Evolutionary conservation across 768 basidiomycete species (phyloP).

Genomic region (Sporobolomyces roseus): DNA sequence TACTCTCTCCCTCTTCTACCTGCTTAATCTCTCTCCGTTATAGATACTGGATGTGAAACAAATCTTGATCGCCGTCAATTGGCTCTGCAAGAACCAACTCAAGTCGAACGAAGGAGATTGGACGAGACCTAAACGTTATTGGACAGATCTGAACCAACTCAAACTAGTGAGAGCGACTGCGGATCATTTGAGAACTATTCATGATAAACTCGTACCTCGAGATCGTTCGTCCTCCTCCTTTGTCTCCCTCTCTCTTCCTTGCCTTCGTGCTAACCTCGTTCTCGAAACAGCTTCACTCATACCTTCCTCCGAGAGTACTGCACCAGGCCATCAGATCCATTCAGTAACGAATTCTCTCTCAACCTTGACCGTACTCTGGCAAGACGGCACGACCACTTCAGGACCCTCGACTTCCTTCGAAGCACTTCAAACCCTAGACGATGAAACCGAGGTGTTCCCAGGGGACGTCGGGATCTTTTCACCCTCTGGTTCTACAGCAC

Average conservation of each 20-base stretch:
- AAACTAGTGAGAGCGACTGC: slow-evolving; percentile 25
- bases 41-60: slow-evolving; percentile 41
- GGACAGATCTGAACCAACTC: slow-evolving; percentile 32
- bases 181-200: slow-evolving; percentile 34
- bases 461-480: slow-evolving; percentile 83
- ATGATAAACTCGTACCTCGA: slow-evolving; percentile 37
- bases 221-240: slow-evolving; percentile 10
- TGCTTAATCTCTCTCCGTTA: background rate
- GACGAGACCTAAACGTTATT: slow-evolving; percentile 34
- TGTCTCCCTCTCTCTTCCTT: background rate
- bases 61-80: slow-evolving; percentile 35
- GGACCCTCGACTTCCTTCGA: slow-evolving; percentile 49
- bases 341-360: slow-evolving; percentile 41
- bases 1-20: background rate
- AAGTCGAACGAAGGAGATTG: background rate
- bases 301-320: too few relatives aligned
- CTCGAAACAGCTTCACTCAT: background rate
- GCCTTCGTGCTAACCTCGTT: slow-evolving; percentile 46
- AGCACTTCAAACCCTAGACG: slow-evolving; percentile 73
- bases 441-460: slow-evolving; percentile 84
- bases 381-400: slow-evolving; percentile 61
- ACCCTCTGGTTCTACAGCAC: slow-evolving; percentile 46
- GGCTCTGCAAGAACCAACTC: slow-evolving; percentile 35
- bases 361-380: slow-evolving; percentile 75
- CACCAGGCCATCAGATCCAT: too few relatives aligned